Conservation (phyloP, 2,329 filamentous ascomycete species). For the Alternaria triticimaculans region DNA sequence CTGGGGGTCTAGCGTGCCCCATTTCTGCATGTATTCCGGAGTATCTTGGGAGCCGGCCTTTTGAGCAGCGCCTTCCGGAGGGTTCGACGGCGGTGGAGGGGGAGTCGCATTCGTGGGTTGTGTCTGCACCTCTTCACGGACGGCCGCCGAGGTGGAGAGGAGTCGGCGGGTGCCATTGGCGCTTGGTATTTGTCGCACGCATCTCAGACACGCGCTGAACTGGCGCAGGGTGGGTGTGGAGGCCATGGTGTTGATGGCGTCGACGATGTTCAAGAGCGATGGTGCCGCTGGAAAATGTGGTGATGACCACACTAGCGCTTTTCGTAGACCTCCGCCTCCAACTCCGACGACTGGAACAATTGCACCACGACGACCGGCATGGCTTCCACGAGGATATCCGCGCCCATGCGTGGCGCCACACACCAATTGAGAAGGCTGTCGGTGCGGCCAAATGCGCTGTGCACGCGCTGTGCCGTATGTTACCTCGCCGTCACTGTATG, state of each 20-base stretch:
- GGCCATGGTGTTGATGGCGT: conserved; percentile 38
- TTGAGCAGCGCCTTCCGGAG: conserved; percentile 16
- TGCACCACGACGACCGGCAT: conserved; percentile 41
- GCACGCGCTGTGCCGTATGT: conserved; percentile 59
- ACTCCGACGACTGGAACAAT: conserved; percentile 31
- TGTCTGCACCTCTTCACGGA: conserved; percentile 54
- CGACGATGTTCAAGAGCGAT: conserved; percentile 5
- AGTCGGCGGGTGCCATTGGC: conserved; percentile 47
- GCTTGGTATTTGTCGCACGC: conserved; percentile 42
- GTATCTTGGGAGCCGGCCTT: conserved; percentile 16
- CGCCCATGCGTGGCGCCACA: conserved; percentile 46
- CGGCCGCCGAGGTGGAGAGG: conserved; percentile 56
- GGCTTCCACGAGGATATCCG: conserved; percentile 49
- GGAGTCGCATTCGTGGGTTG: conserved; percentile 26
- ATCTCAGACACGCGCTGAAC: conserved; percentile 44
- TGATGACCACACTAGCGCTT: conserved; percentile 12
- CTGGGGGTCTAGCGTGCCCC: conserved; percentile 43
- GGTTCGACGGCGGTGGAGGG: conserved; percentile 26
- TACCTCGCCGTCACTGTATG: conserved; percentile 46
- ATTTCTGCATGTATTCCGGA: conserved; percentile 46
- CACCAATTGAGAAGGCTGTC: conserved; percentile 38
- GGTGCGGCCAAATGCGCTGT: conserved; percentile 37
- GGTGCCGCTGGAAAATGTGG: conserved; percentile 28
- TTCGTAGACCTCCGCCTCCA: conserved; percentile 33
- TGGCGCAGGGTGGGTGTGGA: conserved; percentile 44